Base-by-base conservation (phyloP, 1,284 basidiomycete genomes). In the Prillingera fragicola region DNA sequence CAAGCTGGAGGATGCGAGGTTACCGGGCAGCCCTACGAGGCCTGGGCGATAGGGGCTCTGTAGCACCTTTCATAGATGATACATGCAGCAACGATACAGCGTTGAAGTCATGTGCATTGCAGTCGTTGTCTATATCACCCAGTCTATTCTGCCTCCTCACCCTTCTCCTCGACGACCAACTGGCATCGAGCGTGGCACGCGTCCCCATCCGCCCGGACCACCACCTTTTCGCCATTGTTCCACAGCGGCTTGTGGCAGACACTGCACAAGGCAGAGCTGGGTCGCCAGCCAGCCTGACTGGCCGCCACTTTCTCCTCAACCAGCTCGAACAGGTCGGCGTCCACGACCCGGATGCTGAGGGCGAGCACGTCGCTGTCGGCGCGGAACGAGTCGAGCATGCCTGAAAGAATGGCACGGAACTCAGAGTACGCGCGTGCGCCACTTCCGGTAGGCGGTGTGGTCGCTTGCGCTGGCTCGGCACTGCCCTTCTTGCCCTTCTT, bases 341-440 rank as follows among this genome's bases (percentile, higher is more conserved):
- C 80, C 29, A 92, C 75, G 19, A 97, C 74, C 50, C 84, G 81
- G 57, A 86, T 87, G 13, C 88, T 86, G 61, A 96, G 89, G 25
- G 77, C 73, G n/a, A 98, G 75, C 75, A 94, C 80, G 57, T 97
- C 92, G 19, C 84, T 84, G 55, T 98, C 91, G 5, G 85, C 81
- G 18, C 84, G 81, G 73, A 96, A 97, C 2, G 89, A 86, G 58
- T 92, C 88, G 53, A 97, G 74, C 89, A 98, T 98, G 23, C 88
- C 85, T 1, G 83, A 84, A 18, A 98, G 75, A 46, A 98, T 90
- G 4, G 81, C 79, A 33, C 90, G 80, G 70, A 97, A 94, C 68
- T 97, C 91, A 25, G 84, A 82, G 66, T 97, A 97, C 5, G 84
- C 81, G 15, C 61, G n/a, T 10, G 42, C 32, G 79, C 79, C 34